Evolutionary conservation across 2,329 filamentous ascomycete species (phyloP), one percentile per base, ranked within the genome.

Genomic region (Paramyrothecium sp.): DNA sequence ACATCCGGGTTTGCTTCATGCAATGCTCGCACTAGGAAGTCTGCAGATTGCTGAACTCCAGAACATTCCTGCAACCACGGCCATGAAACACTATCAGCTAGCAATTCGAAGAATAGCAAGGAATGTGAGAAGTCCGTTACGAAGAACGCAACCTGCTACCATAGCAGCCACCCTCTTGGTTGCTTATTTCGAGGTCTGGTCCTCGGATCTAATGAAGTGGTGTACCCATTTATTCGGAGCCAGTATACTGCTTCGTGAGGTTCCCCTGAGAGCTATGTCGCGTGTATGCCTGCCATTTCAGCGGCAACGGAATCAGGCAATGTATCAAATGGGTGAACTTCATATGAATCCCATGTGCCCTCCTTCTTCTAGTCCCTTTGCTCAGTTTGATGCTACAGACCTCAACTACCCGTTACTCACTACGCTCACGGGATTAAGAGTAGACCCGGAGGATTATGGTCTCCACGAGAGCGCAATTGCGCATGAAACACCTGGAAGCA

Each of bases 171-270:
- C 91, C 0, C 78, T 97, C 38, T 78, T 98, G 8, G 81, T 99
- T 8, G 91, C 88, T 0, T 98, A 92, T 71, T 98, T 96, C 67
- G 95, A 98, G 71, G 91, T 97, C 19, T 95, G 94, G 88, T 90
- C 89, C 38, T 94, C 92, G 21, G 94, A 99, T 63, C 94, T 98
- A 66, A 87, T 89, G 56, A 97, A 97, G 71, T 99, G 95, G 95
- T 95, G 91, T 67, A 94, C 90, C 60, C 95, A 98, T 73, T 79
- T 98, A 41, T 86, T 91, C 51, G 95, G 95, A 13, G 91, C 92
- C 11, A 87, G 89, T 46, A 89, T 93, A 61, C 81, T 98, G 30
- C 81, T 98, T 23, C 84, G 85, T 54, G 93, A 98, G 69, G 89
- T 96, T 47, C 89, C 95, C 53, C 90, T 92, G 59, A 81, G 82